Conservation (phyloP, 768 basidiomycete species). For the Amanita phalloides region DNA sequence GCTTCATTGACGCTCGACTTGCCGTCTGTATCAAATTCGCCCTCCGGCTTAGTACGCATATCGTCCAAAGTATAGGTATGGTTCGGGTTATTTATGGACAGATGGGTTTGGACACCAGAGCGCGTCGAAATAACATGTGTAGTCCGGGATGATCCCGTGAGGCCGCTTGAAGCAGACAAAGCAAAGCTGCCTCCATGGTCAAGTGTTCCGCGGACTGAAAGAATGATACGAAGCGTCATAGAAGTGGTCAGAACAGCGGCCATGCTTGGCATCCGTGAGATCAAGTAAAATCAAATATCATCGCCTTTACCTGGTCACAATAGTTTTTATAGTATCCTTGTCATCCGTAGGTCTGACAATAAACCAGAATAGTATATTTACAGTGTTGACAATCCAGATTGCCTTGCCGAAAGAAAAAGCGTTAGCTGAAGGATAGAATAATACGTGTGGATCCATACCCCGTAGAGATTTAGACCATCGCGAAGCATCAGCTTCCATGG, state of each 20-base stretch:
- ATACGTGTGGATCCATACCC: slow-evolving; percentile 26
- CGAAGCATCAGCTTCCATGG: slow-evolving; percentile 87
- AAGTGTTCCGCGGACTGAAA: slow-evolving; percentile 71
- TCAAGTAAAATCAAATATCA: not conserved
- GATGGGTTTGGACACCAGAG: slow-evolving; percentile 28
- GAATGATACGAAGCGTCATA: slow-evolving; percentile 82
- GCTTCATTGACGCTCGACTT: slow-evolving; percentile 30
- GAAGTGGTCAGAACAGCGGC: slow-evolving; percentile 79
- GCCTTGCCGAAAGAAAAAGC: slow-evolving; percentile 26
- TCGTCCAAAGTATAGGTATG: slow-evolving; percentile 47
- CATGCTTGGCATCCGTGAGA: slow-evolving; percentile 32
- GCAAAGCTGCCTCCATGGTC: slow-evolving; percentile 62
- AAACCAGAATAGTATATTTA: slow-evolving; percentile 85
- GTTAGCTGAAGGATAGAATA: slow-evolving; percentile 1
- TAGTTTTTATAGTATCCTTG: slow-evolving; percentile 66
- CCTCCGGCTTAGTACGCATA: slow-evolving; percentile 36
- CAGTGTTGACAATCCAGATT: slow-evolving; percentile 70
- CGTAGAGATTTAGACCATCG: slow-evolving; percentile 81
- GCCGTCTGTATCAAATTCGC: slow-evolving; percentile 32
- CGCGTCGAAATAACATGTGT: slow-evolving; percentile 43
- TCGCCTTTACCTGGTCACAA: slow-evolving; percentile 47
- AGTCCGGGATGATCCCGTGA: slow-evolving; percentile 33
- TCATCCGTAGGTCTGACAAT: slow-evolving; percentile 55
- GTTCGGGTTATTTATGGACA: slow-evolving; percentile 19
- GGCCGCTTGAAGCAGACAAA: slow-evolving; percentile 31